phyloP scores from a whole-genome alignment of 129 eudicot genomes.

The Artemisia tridentata region DNA sequence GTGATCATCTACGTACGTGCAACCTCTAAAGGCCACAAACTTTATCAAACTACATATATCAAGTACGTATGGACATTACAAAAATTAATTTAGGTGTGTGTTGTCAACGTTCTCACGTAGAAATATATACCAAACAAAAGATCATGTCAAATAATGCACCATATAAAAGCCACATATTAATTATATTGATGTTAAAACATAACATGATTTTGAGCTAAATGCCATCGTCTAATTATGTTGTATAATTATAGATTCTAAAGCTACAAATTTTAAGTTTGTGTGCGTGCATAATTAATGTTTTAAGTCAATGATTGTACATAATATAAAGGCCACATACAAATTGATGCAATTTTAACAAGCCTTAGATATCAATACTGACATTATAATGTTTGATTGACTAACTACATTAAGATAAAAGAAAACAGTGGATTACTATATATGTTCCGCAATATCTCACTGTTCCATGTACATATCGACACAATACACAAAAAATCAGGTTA shows the following conservation, averaged over 20 bases:
- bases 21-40: neutral
- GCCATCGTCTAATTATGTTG: no score
- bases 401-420: neutral
- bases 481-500: conserved; percentile 7
- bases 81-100: neutral
- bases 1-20: conserved; percentile 7
- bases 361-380: neutral
- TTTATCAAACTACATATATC: neutral
- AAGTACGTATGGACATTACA: neutral
- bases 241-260: no score
- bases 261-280: neutral
- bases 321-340: conserved; percentile 2
- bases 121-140: no score
- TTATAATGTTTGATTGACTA: neutral
- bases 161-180: no score
- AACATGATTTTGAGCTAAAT: no score
- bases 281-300: neutral
- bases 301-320: no score
- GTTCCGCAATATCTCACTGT: neutral
- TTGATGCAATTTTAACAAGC: neutral
- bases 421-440: neutral
- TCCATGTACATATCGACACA: neutral
- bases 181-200: no score
- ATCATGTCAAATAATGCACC: no score
- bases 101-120: no score